These are phyloP conservation scores for Phialophora macrospora DNA, from an alignment of 2,329 filamentous ascomycete species.

Conservation along the genomic window DNA sequence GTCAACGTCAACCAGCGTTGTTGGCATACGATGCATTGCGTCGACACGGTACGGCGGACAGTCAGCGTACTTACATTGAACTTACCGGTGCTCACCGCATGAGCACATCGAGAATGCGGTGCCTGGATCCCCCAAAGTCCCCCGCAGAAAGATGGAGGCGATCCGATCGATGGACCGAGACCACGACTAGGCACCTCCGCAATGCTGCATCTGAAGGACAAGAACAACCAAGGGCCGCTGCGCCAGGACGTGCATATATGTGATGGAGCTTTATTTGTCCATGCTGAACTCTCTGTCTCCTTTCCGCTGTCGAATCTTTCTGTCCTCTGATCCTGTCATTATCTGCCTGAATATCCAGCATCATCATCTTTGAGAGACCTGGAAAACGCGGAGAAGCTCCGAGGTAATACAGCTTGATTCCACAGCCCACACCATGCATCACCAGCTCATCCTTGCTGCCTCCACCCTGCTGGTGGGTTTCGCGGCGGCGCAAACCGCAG, in stretches of 20 bases:
- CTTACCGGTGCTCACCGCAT: too few species aligned
- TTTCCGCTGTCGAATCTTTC: neutral
- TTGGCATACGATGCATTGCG: neutral
- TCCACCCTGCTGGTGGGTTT: constrained; percentile 30
- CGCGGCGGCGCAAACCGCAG: constrained; percentile 24
- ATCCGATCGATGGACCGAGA: neutral
- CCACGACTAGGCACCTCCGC: neutral
- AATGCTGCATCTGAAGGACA: neutral
- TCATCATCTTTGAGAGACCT: neutral
- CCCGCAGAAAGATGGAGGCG: too few species aligned
- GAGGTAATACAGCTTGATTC: neutral
- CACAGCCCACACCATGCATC: constrained; percentile 15
- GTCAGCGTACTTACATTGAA: neutral
- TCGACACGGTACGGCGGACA: neutral
- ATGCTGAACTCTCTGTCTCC: neutral
- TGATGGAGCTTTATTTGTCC: neutral
- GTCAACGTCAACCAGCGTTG: constrained; percentile 12
- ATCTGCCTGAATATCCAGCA: neutral
- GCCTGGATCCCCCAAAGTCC: too few species aligned
- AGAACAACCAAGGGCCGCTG: neutral
- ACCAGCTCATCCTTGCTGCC: constrained; percentile 25
- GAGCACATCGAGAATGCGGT: too few species aligned
- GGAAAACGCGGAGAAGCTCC: constrained; percentile 4
- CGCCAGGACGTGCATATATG: neutral
- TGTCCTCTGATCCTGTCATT: neutral